Base-by-base conservation (phyloP, 2,329 filamentous ascomycete genomes). In the Albifimbria verrucaria region DNA sequence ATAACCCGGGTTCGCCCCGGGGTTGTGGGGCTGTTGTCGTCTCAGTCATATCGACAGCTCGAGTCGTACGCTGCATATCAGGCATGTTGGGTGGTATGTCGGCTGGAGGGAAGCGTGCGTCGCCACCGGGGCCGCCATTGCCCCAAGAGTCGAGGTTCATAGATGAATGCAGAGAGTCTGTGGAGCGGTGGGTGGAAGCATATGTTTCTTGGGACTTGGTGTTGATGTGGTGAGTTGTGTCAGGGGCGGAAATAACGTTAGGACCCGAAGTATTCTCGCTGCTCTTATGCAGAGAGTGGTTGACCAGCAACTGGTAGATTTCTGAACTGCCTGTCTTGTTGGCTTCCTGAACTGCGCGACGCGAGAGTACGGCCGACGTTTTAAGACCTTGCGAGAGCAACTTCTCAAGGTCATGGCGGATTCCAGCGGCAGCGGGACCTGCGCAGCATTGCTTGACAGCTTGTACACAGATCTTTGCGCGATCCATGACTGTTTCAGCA, bases 381-480 rank as follows among this genome's bases (percentile, higher is more conserved):
- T 61, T 63, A 6, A 79, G 62, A 17, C 77, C 78, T 17, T 75
- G 71, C 18, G 70, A 65, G 28, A 83, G 76, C 24, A 83, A 65
- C 45, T 75, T 77, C 41, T 82, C 79, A 17, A 83, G 66, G 48
- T 82, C 80, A 11, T 72, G 63, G 48, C 68, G 68, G 63, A 68
- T 79, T 2, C 74, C 74, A 23, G 72, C 72, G 2, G 78, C 77
- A 0, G 80, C 79, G 11, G 77, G 73, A 12, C 80, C 76, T 3
- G 75, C 71, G 26, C 77, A 77, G 62, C 78, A 80, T 45, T 77
- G 72, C 55, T 75, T 75, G 17, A 80, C 76, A 6, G 79, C 75
- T 15, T 75, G 72, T 12, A 82, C 62, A 51, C 81, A 83, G 9
- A 78, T 70, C n/a, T 68, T 71, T 3, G 77, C 76, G 42, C 79